Evolutionary conservation across 2,329 filamentous ascomycete genomes (phyloP), one percentile per base, ranked within the genome.

Genomic region (Colletotrichum viniferum): DNA sequence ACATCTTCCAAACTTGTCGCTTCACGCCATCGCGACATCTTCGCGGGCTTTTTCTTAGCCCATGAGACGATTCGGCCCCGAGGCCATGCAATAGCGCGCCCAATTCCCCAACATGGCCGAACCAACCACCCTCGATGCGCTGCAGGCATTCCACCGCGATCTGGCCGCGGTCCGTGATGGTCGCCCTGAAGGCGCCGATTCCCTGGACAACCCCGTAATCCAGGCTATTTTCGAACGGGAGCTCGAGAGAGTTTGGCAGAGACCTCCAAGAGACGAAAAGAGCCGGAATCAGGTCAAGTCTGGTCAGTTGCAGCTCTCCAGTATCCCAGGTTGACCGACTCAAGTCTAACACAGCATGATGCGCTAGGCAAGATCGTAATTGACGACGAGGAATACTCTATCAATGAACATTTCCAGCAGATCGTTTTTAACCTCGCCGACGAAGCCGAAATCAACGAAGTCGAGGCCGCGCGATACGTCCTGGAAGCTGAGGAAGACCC

Each of bases 331-430:
- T 28, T 52, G 43, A 52, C 55, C 16, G 34, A 61, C 24, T 34
- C 32, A 18, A 58, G 26, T 21, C 73, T 77, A 62, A 77, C 60
- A 78, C 80, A 76, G 81, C 77, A 63, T 76, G 38, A 73, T 73
- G 36, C 66, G 66, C 70, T 79, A 97, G 96, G 95, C 73, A 96
- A 94, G 82, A 88, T 98, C 79, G 91, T 87, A 38, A 86, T 98
- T 74, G 90, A 91, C 79, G 93, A 92, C 77, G 90, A 91, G 38
- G 92, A 96, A 80, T 98, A 95, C 84, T 87, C 90, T 26, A 88
- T 99, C 86, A 98, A 98, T 84, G 90, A 94, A 71, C 93, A 95
- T 77, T 98, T 99, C 84, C 92, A 96, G 81, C 94, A 98, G 83
- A 92, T 94, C 79, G 91, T 93, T 28, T 88, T 98, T 36, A 91